phyloP scores from a whole-genome alignment of 1,139 yeast genomes.

The Blastobotrys aristatus region DNA sequence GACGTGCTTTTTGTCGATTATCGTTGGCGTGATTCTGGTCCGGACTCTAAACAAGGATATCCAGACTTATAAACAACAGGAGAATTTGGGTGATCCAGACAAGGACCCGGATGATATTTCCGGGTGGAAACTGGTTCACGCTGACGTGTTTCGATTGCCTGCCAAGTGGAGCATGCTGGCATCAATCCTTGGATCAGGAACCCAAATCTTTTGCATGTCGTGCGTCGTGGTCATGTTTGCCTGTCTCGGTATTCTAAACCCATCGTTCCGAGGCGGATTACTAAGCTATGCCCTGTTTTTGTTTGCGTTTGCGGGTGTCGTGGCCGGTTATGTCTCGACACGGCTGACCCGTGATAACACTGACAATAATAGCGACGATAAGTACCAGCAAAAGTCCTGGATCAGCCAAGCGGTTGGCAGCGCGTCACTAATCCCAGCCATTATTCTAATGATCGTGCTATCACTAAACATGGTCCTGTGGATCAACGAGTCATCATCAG shows the following conservation, averaged over 20 bases:
- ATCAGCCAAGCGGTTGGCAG: conserved; percentile 28
- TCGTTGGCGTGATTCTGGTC: conserved; percentile 59
- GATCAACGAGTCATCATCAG: conserved; percentile 71
- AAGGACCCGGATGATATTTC: conserved; percentile 30
- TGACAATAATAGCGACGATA: conserved; percentile 37
- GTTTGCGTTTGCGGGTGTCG: conserved; percentile 64
- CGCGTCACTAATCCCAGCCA: conserved; percentile 49
- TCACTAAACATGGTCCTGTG: conserved; percentile 64
- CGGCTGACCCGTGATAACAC: conserved; percentile 48
- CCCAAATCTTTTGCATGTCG: conserved; percentile 61
- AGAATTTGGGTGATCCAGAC: conserved; percentile 22
- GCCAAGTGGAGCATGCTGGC: conserved; percentile 44
- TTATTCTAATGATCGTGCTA: conserved; percentile 49
- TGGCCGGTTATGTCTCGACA: conserved; percentile 69
- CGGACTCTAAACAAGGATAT: conserved; percentile 47
- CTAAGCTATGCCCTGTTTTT: conserved; percentile 55
- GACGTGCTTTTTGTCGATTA: conserved; percentile 51
- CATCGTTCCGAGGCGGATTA: conserved; percentile 63
- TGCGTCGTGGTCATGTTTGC: conserved; percentile 57
- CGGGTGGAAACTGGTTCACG: conserved; percentile 54
- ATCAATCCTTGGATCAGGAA: conserved; percentile 64
- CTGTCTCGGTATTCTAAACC: conserved; percentile 52
- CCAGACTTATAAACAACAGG: conserved; percentile 32
- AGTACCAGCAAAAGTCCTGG: conserved; percentile 27
- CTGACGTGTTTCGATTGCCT: conserved; percentile 55